These are phyloP conservation scores for Gigaspora rosea DNA, from an alignment of 192 early-diverging fungal genomes.

Conservation along the genomic window DNA sequence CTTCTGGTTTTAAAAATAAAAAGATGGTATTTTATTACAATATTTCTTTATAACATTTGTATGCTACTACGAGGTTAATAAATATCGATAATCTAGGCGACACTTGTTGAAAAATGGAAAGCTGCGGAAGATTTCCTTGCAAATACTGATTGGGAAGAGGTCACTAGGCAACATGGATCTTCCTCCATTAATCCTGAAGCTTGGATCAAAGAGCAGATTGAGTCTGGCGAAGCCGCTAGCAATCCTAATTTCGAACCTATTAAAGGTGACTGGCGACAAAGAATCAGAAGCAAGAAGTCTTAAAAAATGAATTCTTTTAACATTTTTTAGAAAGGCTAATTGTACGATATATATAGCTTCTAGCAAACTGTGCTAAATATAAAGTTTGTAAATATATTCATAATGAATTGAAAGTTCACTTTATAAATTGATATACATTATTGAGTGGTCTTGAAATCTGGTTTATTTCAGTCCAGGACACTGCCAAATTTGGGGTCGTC, in stretches of 20 bases:
- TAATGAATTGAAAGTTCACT: too few relatives aligned
- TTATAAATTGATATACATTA: too few relatives aligned
- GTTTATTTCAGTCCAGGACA: too few relatives aligned
- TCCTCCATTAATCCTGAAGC: neutral
- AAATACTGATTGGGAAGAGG: conserved; percentile 14
- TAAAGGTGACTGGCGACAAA: conserved; percentile 18
- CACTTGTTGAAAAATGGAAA: conserved; percentile 23
- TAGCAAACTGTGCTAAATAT: too few relatives aligned
- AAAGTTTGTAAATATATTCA: too few relatives aligned
- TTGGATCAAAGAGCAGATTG: conserved; percentile 23
- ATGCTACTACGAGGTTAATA: neutral
- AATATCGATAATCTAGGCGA: neutral
- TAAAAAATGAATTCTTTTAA: neutral
- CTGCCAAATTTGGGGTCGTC: too few relatives aligned
- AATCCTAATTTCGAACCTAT: conserved; percentile 25
- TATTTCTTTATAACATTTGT: neutral
- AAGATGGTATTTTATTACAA: conserved; percentile 6
- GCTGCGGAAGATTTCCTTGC: conserved; percentile 20
- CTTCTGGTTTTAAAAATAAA: conserved; percentile 17
- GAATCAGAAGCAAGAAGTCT: conserved; percentile 17
- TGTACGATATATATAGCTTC: too few relatives aligned
- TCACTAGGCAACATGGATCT: neutral
- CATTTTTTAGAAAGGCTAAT: neutral
- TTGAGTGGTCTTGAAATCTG: too few relatives aligned
- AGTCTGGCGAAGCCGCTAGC: conserved; percentile 14